Base-by-base conservation (phyloP, 148 eudicot genomes). In the Rhododendron mucronatum region DNA sequence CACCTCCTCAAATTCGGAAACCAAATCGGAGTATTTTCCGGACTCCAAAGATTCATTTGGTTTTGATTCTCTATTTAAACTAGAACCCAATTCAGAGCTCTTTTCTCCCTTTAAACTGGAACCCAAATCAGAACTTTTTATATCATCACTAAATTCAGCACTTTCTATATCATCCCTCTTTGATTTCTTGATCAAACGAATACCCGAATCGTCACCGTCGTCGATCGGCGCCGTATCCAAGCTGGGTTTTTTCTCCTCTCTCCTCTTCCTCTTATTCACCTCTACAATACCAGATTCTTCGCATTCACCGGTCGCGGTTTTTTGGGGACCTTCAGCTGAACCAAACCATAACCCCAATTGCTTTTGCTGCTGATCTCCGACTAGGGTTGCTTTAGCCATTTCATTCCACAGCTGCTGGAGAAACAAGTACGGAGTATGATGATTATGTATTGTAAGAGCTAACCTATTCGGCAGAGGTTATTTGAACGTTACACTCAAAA, bases 351-450 rank as follows among this genome's bases (percentile, higher is more conserved):
- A 74, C 37, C 82, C 44, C 48, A 28, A 2, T 15, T 18, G 44
- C 37, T 57, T 69, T 53, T 53, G 26, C 39, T 51, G 13, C 1
- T 53, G 28, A 73, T 90, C 92, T 13, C 95, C 95, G 83, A 96
- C 93, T 1, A 95, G 82, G 88, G 94, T 86, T 85, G 86, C 90
- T 93, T 93, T 94, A 65, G 86, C 95, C 98, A 95, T 95, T 88
- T 48, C n/a, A 50, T 50, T 77, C 35, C 75, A n/a, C 12, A 41
- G 71, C 23, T 4, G 67, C n/a, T 28, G n/a, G 55, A 11, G 83
- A 57, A 55, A 9, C 45, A 33, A 59, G 26, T 15, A 47, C 9
- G n/a, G 41, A 16, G 13, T 21, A 6, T 45, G 3, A 39, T 39
- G 44, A 39, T 39, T 39, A 0, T 41, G 44, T 41, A 41, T 41